phyloP scores from a whole-genome alignment of 768 basidiomycete genomes.

The Leucocoprinus birnbaumii region DNA sequence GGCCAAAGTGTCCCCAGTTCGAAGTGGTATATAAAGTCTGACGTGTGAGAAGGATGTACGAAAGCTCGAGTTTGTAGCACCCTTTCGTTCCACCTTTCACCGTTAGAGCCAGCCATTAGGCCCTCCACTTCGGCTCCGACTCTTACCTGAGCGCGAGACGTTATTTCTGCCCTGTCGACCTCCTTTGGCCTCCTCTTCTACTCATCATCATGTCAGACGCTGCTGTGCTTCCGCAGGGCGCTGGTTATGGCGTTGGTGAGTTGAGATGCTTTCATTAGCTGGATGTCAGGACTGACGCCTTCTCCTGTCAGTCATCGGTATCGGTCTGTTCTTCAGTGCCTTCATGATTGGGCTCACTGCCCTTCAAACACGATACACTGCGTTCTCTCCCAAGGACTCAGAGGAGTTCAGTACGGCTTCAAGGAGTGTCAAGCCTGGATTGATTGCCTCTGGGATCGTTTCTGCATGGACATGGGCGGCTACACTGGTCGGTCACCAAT shows the following conservation, averaged over 20 bases:
- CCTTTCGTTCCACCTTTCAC: too few species aligned
- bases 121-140: too few species aligned
- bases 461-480: slow-evolving; percentile 93
- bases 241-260: slow-evolving; percentile 82
- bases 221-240: slow-evolving; percentile 68
- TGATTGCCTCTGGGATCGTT: slow-evolving; percentile 92
- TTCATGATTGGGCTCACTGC: slow-evolving; percentile 80
- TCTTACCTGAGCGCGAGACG: too few species aligned
- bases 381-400: slow-evolving; percentile 71
- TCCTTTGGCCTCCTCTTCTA: too few species aligned
- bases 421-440: slow-evolving; percentile 82
- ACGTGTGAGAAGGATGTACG: too few species aligned
- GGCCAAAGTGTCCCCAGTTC: too few species aligned
- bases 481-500: slow-evolving; percentile 44
- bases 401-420: slow-evolving; percentile 86
- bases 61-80: too few species aligned
- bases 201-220: too few species aligned
- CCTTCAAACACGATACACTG: slow-evolving; percentile 82
- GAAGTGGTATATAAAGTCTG: too few species aligned
- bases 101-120: too few species aligned
- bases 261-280: not conserved
- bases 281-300: not conserved
- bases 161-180: too few species aligned
- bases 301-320: slow-evolving; percentile 38
- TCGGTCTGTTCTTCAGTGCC: slow-evolving; percentile 83